Base-by-base conservation (phyloP, 306 rosid species). In the Trichosanthes truncata region DNA sequence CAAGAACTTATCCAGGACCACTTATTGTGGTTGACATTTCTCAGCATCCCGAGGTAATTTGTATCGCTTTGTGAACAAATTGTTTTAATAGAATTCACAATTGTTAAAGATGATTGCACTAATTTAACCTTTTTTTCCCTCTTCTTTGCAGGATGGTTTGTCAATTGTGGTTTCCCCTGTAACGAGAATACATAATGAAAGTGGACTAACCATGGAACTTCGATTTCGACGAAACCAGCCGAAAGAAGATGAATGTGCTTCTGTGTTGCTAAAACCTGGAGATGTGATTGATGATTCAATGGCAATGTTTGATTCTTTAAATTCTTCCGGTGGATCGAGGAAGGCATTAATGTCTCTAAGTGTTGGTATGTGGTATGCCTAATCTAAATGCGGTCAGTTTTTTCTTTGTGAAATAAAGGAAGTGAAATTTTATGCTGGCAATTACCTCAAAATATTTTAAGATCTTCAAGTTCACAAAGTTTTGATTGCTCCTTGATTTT, bases 231-330 rank as follows among this genome's bases (percentile, higher is more conserved):
- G 91, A 84, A 80, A 82, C 56, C 85, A 83, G 66, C 92, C 86
- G 46, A 82, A 80, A 76, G 97, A 87, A 66, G 93, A 91, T 62
- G 97, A 91, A 78, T 85, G 79, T 87, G 95, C 96, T 82, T 87
- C 89, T 68, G 85, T 87, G 72, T 74, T 86, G 62, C 87, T 94
- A 73, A 90, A 87, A 82, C 86, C 91, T 36, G 95, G 93, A 84
- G 98, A 89, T 80, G 85, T 87, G 80, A 87, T 92, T 84, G 98
- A 94, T 80, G 98, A 94, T 87, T 89, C 97, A 40, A 84, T 89
- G 84, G 97, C 97, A 74, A 86, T 84, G 87, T 94, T 92, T 86
- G 95, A 89, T 79, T 93, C 96, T 55, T 62, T 90, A 51, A 88
- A 89, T 79, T 84, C 89, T 78, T 87, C 98, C 72, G 97, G 97